Base-by-base conservation (phyloP, 495 filamentous ascomycete genomes). In the Penicillium malachiteum region DNA sequence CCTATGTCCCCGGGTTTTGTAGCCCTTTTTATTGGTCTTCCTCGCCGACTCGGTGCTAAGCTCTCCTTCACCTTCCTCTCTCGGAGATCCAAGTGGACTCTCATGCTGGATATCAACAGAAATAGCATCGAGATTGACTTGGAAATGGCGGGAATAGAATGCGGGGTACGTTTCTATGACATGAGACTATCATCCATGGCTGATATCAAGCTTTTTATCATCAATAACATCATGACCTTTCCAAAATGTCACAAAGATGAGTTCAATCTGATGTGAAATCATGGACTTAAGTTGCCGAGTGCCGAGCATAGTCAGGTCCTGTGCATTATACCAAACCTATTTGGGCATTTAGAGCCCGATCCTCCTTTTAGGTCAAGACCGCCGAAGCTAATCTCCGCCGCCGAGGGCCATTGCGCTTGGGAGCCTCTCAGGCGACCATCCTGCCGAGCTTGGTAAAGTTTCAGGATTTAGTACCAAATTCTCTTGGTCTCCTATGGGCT, bases 41-140 rank as follows among this genome's bases (percentile, higher is more conserved):
- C 16, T 51, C 64, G 60, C 64, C 64, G 64, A 37, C 44, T 66
- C 64, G 64, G 63, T 50, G 37, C 14, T 41, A 34, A 30, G 0
- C 21, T 66, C 64, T 64, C 60, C 32, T 64, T 35, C 35, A 60
- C 52, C 43, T 64, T 64, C 60, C 64, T 41, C 40, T 61, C 49
- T 43, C 5, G 60, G 54, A 7, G 11, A 18, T 37, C 8, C 10
- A 30, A 26, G 37, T 17, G 18, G 34, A 17, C 16, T 18, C 8
- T 3, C 13, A 12, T 9, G 31, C 34, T 35, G 13, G 3, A 13
- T 11, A 18, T 21, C 35, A 14, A 34, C 31, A 34, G 50, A 37
- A 43, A 48, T 49, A 53, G 42, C 18, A 34, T 32, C 46, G 50
- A 37, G 49, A 48, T 49, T 48, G 18, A 48, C 13, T 41, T 21